These are phyloP conservation scores for Lentinus brumalis DNA, from an alignment of 768 basidiomycete genomes.

Conservation along the genomic window DNA sequence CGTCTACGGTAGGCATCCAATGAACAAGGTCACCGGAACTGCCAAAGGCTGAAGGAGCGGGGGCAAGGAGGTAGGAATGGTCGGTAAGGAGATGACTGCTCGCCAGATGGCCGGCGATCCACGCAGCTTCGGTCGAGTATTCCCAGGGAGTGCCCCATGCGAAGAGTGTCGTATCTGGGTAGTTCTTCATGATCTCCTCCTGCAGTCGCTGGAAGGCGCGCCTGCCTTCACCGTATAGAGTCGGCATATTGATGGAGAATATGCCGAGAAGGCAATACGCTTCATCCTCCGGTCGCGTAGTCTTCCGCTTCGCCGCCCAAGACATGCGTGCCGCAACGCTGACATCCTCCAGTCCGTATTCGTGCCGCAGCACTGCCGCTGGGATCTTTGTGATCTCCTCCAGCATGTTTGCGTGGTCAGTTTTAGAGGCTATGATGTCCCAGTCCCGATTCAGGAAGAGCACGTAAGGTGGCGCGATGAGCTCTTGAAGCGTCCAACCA, in stretches of 20 bases:
- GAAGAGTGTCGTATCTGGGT: not conserved
- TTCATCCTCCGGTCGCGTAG: constrained; percentile 1
- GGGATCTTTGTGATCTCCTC: constrained; percentile 2
- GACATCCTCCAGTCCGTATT: not conserved
- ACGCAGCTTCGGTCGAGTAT: too few relatives aligned
- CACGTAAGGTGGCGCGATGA: not conserved
- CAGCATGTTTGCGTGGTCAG: not conserved
- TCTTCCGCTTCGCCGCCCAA: not conserved
- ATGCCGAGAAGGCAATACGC: not conserved
- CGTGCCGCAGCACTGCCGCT: not conserved
- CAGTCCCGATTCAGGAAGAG: not conserved
- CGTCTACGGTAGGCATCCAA: too few relatives aligned
- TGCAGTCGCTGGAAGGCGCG: not conserved
- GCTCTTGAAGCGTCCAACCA: constrained; percentile 10
- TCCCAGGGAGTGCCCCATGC: not conserved
- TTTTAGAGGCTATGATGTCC: not conserved
- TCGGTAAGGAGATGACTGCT: too few relatives aligned
- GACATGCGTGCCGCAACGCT: constrained; percentile 5
- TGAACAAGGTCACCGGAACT: too few relatives aligned
- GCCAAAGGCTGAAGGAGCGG: too few relatives aligned
- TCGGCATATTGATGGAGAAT: constrained; percentile 1
- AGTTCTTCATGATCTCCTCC: constrained; percentile 1
- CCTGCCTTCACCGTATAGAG: not conserved
- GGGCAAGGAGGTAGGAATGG: too few relatives aligned
- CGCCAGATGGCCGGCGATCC: too few relatives aligned